Evolutionary conservation across 2,329 filamentous ascomycete species (phyloP).

Genomic region (Ophiostoma pallidulum): DNA sequence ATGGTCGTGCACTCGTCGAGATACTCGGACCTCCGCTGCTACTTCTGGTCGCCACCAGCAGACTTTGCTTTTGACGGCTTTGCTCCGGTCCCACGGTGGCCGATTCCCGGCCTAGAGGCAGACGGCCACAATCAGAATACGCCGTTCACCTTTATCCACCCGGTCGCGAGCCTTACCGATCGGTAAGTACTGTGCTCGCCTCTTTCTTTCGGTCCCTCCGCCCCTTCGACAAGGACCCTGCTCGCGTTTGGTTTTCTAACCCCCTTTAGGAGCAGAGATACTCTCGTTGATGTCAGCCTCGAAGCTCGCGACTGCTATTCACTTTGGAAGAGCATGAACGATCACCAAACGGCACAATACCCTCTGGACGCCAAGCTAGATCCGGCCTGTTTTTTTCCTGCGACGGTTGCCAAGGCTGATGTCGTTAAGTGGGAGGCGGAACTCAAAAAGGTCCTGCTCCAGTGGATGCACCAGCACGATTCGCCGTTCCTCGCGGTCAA

Average conservation of each 20-base stretch:
- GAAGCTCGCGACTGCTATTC: constrained; percentile 62
- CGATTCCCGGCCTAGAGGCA: constrained; percentile 34
- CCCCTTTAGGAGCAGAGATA: constrained; percentile 41
- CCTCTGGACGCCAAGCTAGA: constrained; percentile 40
- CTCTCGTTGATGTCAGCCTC: constrained; percentile 57
- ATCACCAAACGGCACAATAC: constrained; percentile 42
- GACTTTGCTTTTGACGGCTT: constrained; percentile 44
- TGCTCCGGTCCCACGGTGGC: constrained; percentile 30
- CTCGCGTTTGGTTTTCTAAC: too few relatives aligned
- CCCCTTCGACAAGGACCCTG: too few relatives aligned
- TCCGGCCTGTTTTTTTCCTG: constrained; percentile 39
- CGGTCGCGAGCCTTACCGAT: constrained; percentile 12
- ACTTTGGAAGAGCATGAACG: constrained; percentile 55
- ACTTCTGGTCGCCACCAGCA: constrained; percentile 47
- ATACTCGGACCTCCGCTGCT: constrained; percentile 73
- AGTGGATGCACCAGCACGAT: constrained; percentile 48
- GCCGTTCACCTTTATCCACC: constrained; percentile 11
- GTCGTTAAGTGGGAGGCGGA: constrained; percentile 54
- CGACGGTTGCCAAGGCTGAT: constrained; percentile 50
- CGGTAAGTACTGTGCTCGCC: too few relatives aligned
- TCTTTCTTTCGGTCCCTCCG: too few relatives aligned
- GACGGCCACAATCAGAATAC: constrained; percentile 24
- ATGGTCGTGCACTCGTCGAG: constrained; percentile 60
- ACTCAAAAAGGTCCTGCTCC: constrained; percentile 48
- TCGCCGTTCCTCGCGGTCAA: constrained; percentile 37